These are phyloP conservation scores for Apodospora peruviana DNA, from an alignment of 495 filamentous ascomycete species.

Conservation along the genomic window DNA sequence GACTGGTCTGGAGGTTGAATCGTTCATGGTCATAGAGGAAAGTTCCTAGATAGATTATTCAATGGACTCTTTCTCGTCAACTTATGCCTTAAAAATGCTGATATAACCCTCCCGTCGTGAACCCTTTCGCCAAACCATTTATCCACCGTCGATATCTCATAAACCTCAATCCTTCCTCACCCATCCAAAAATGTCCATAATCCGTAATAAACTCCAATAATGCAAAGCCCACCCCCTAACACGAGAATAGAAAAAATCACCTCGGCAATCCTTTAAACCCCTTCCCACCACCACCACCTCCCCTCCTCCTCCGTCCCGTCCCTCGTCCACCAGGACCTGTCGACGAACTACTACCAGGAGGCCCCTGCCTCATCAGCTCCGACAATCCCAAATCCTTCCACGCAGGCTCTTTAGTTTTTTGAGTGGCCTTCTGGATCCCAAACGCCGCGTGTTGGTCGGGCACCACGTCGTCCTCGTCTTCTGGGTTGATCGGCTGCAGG, in stretches of 20 bases:
- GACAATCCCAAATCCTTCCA: conserved; percentile 85
- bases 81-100: too few relatives aligned
- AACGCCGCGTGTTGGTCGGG: conserved; percentile 97
- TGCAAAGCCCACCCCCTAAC: background rate
- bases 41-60: too few relatives aligned
- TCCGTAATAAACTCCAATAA: too few relatives aligned
- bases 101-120: too few relatives aligned
- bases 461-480: conserved; percentile 97
- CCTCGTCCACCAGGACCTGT: conserved; percentile 11
- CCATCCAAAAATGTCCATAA: too few relatives aligned
- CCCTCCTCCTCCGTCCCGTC: conserved; percentile 11
- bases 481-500: conserved; percentile 87
- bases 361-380: conserved; percentile 59
- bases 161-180: background rate
- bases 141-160: too few relatives aligned
- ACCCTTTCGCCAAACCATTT: too few relatives aligned
- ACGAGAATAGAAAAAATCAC: too few relatives aligned
- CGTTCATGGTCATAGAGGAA: too few relatives aligned
- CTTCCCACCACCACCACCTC: conserved; percentile 5
- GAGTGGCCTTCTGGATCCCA: conserved; percentile 83
- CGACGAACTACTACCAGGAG: background rate
- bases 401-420: conserved; percentile 60
- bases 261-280: conserved; percentile 40
- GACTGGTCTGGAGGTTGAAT: too few relatives aligned
- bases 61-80: too few relatives aligned